These are phyloP conservation scores for Nakazawaea anatomiae DNA, from an alignment of 805 yeast species.

Conservation along the genomic window DNA sequence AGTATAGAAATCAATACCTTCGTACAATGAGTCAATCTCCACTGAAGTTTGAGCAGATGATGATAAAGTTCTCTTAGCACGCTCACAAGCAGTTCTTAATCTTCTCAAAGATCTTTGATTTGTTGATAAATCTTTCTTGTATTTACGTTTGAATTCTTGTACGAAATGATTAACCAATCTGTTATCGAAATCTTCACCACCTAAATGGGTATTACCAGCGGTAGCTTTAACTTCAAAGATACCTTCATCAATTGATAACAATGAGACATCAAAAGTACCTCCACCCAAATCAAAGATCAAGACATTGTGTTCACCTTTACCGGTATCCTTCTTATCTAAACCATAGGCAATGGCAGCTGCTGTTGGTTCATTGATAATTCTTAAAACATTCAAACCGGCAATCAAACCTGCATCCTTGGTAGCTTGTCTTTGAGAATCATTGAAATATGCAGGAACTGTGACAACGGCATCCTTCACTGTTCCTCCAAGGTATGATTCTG, in stretches of 20 bases:
- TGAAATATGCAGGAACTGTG: slow-evolving; percentile 82
- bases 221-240: slow-evolving; percentile 80
- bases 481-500: slow-evolving; percentile 50
- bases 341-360: slow-evolving; percentile 86
- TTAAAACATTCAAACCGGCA: slow-evolving; percentile 68
- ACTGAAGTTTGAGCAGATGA: slow-evolving; percentile 93
- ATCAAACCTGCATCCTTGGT: slow-evolving; percentile 74
- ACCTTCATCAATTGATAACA: slow-evolving; percentile 72
- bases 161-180: slow-evolving; percentile 84
- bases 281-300: slow-evolving; percentile 78
- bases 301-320: slow-evolving; percentile 40
- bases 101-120: slow-evolving; percentile 98
- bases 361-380: slow-evolving; percentile 81
- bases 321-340: slow-evolving; percentile 42
- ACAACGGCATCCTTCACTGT: slow-evolving; percentile 67
- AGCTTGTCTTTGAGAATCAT: slow-evolving; percentile 78
- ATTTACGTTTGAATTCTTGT: slow-evolving; percentile 95
- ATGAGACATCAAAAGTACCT: slow-evolving; percentile 79
- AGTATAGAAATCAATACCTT: slow-evolving; percentile 95
- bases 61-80: slow-evolving; percentile 98
- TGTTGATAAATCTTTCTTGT: slow-evolving; percentile 86
- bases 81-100: slow-evolving; percentile 97
- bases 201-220: slow-evolving; percentile 79
- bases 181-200: slow-evolving; percentile 83
- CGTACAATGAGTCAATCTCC: slow-evolving; percentile 91